phyloP scores from a whole-genome alignment of 768 basidiomycete species.

The Chalciporus piperatus region DNA sequence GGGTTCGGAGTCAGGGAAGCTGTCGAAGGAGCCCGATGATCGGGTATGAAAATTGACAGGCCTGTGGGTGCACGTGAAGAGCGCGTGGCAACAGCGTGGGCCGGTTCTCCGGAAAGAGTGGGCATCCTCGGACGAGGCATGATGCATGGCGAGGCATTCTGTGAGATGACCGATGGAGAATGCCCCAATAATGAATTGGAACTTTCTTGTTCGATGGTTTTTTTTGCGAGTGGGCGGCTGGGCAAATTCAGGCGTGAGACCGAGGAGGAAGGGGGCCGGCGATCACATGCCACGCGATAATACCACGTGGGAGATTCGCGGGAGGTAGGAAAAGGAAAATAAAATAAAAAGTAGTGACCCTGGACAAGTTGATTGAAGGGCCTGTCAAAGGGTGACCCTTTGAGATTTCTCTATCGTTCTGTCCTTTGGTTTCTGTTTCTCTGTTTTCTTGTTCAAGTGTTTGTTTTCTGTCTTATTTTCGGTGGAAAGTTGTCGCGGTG shows the following conservation, averaged over 20 bases:
- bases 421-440: too few relatives aligned
- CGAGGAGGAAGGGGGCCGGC: too few relatives aligned
- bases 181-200: not conserved
- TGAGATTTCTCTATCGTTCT: too few relatives aligned
- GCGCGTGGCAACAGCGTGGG: constrained; percentile 9
- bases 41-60: constrained; percentile 1
- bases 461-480: not conserved
- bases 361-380: too few relatives aligned
- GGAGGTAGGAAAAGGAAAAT: too few relatives aligned
- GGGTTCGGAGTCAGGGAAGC: not conserved
- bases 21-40: not conserved
- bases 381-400: too few relatives aligned
- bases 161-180: not conserved
- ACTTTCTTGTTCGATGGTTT: too few relatives aligned
- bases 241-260: not conserved
- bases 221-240: too few relatives aligned
- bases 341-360: too few relatives aligned
- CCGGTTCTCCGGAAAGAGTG: not conserved
- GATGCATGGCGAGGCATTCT: not conserved
- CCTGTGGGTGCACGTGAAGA: constrained; percentile 13
- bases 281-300: too few relatives aligned
- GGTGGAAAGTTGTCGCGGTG: not conserved
- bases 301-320: too few relatives aligned
- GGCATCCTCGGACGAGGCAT: not conserved
- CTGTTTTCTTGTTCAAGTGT: too few relatives aligned